Conservation (phyloP, 345 rosid genomes). For the Gossypium australe region DNA sequence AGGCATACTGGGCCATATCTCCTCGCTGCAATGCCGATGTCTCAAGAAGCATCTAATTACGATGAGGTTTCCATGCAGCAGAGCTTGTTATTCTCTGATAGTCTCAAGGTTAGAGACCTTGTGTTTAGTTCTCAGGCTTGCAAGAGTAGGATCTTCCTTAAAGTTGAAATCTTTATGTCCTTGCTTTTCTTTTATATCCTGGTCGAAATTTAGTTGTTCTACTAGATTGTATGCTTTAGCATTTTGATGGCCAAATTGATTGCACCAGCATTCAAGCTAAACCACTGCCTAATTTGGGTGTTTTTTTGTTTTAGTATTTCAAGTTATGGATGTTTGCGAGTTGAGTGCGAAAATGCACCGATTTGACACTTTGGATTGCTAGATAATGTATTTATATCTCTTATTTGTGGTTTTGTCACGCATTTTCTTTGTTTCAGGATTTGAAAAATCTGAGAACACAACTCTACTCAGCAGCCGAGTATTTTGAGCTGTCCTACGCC, state of each 20-base stretch:
- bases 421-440: slow-evolving; percentile 43
- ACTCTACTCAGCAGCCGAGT: slow-evolving; percentile 90
- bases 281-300: neutral
- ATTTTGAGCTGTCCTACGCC: slow-evolving; percentile 74
- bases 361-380: neutral
- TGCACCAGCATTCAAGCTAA: neutral
- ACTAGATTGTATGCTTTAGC: neutral
- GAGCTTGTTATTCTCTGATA: slow-evolving; percentile 76
- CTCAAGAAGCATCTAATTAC: slow-evolving; percentile 57
- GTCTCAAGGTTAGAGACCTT: slow-evolving; percentile 51
- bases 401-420: neutral
- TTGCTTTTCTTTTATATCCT: neutral
- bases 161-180: neutral
- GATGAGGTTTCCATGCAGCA: slow-evolving; percentile 82
- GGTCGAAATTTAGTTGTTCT: neutral
- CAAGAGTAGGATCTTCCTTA: neutral
- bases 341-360: neutral
- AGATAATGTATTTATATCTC: neutral
- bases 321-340: neutral
- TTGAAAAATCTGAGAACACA: slow-evolving; percentile 81
- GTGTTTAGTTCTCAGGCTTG: neutral
- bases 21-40: slow-evolving; percentile 33
- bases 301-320: neutral
- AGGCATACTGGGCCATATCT: slow-evolving; percentile 7
- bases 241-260: neutral